A percentile compares a stretch with the other conserved stretches of the same genome.
Conservation (phyloP, 2,329 filamentous ascomycete species). For the Cladosporium sp. region DNA sequence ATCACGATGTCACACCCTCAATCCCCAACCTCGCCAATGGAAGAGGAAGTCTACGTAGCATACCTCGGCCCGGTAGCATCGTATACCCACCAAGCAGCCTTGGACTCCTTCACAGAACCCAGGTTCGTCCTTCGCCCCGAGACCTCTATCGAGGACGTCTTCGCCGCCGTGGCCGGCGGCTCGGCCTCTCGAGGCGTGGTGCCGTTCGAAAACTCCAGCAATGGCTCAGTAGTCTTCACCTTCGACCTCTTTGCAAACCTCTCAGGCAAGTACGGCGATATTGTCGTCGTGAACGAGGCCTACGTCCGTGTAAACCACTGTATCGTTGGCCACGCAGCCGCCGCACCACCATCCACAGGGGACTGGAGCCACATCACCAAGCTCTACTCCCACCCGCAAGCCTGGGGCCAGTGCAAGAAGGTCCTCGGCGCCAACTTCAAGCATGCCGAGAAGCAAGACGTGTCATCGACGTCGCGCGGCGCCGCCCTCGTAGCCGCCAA, state of each 20-base stretch:
- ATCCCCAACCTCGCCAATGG: background rate
- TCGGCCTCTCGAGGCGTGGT: slow-evolving; percentile 73
- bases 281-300: slow-evolving; percentile 77
- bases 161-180: slow-evolving; percentile 71
- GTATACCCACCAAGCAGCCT: slow-evolving; percentile 61
- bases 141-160: slow-evolving; percentile 65
- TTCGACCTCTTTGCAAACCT: slow-evolving; percentile 85
- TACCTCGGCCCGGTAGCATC: slow-evolving; percentile 66
- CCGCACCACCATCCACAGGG: slow-evolving; percentile 2
- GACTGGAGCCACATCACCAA: slow-evolving; percentile 65
- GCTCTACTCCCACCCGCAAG: slow-evolving; percentile 92
- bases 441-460: slow-evolving; percentile 76
- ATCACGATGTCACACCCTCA: background rate
- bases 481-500: slow-evolving; percentile 71
- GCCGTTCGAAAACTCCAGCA: slow-evolving; percentile 94
- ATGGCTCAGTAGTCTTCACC: slow-evolving; percentile 87
- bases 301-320: slow-evolving; percentile 90
- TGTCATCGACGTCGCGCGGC: slow-evolving; percentile 80
- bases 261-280: slow-evolving; percentile 60
- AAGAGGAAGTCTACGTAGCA: slow-evolving; percentile 40
- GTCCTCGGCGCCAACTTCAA: slow-evolving; percentile 73
- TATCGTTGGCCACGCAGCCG: slow-evolving; percentile 60
- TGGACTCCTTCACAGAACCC: slow-evolving; percentile 11
- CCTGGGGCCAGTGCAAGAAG: slow-evolving; percentile 82
- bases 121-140: slow-evolving; percentile 41